Conservation (phyloP, 2,329 filamentous ascomycete species). For the Lasiodiplodia sp. region DNA sequence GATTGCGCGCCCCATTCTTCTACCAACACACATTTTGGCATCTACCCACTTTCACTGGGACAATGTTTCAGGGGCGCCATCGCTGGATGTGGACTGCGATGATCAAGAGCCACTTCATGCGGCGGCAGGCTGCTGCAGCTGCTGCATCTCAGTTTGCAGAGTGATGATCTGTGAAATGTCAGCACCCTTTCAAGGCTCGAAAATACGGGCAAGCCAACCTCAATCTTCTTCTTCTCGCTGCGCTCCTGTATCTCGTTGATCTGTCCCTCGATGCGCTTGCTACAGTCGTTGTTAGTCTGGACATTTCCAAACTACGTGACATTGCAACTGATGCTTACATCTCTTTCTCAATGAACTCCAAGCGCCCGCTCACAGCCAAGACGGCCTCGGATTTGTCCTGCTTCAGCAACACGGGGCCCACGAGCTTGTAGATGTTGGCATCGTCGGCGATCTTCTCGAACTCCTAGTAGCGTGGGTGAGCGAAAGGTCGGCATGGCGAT, state of each 20-base stretch:
- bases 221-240: slow-evolving; percentile 69
- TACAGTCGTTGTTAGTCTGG: slow-evolving; percentile 41
- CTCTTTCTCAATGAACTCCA: slow-evolving; percentile 93
- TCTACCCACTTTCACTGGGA: not conserved
- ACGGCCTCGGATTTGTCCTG: slow-evolving; percentile 92
- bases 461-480: slow-evolving; percentile 63
- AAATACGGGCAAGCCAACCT: slow-evolving; percentile 57
- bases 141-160: slow-evolving; percentile 28
- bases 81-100: not conserved
- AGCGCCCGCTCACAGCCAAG: slow-evolving; percentile 85
- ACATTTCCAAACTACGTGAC: not conserved
- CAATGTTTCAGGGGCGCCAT: not conserved
- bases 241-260: slow-evolving; percentile 70
- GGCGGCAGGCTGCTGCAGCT: slow-evolving; percentile 27
- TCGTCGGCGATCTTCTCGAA: slow-evolving; percentile 80
- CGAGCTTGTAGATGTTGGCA: slow-evolving; percentile 93
- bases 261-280: slow-evolving; percentile 71
- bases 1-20: not conserved
- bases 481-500: not conserved
- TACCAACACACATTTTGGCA: not conserved
- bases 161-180: slow-evolving; percentile 25
- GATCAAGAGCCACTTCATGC: slow-evolving; percentile 17
- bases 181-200: not conserved
- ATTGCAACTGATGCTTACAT: slow-evolving; percentile 68
- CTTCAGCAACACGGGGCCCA: slow-evolving; percentile 91